phyloP scores from a whole-genome alignment of 257 asterid species.

The Osmanthus fragrans region DNA sequence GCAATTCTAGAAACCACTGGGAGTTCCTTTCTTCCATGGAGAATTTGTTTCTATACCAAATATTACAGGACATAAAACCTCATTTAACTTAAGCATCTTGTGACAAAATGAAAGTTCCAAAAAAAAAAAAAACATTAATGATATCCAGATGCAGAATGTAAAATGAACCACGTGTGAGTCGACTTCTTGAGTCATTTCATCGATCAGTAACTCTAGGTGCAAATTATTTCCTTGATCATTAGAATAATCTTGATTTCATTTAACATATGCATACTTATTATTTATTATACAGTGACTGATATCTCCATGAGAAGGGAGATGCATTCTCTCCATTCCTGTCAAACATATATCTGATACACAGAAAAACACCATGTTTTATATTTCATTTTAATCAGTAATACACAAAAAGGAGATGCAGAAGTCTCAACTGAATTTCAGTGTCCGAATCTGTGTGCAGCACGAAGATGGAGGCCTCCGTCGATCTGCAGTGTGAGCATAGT shows the following conservation, averaged over 20 bases:
- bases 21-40: no score
- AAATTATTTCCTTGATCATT: background rate
- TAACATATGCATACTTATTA: no score
- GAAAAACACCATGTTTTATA: background rate
- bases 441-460: slow-evolving; percentile 24
- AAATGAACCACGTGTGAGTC: background rate
- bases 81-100: no score
- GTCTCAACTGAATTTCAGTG: background rate
- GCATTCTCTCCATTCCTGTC: background rate
- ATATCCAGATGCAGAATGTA: no score
- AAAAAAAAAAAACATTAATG: no score
- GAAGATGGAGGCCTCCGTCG: slow-evolving; percentile 45
- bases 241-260: background rate
- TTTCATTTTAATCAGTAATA: background rate
- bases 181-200: background rate
- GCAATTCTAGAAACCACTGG: no score
- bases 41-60: no score
- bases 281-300: no score
- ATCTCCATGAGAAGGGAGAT: background rate
- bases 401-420: background rate
- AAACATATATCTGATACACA: background rate
- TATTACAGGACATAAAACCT: no score
- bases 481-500: slow-evolving; percentile 58
- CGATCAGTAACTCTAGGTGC: background rate
- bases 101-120: no score